phyloP scores from a whole-genome alignment of 192 early-diverging fungal species.

The Backusella luteola region DNA sequence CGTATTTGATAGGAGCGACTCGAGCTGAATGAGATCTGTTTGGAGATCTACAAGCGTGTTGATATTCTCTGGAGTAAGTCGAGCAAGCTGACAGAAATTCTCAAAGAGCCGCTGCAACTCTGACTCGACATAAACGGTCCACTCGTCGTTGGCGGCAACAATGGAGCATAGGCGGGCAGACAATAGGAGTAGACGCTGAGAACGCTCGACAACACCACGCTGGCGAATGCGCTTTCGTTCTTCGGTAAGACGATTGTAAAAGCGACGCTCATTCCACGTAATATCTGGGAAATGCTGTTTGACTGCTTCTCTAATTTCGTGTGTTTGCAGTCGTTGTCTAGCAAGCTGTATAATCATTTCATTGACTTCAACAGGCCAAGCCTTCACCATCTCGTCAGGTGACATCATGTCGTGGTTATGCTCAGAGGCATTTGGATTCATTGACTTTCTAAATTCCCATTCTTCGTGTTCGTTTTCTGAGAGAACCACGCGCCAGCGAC shows the following conservation, averaged over 20 bases:
- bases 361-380: constrained; percentile 52
- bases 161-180: constrained; percentile 50
- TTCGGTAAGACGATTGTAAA: constrained; percentile 58
- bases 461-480: constrained; percentile 49
- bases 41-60: constrained; percentile 17
- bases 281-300: constrained; percentile 54
- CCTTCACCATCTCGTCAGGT: constrained; percentile 52
- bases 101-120: constrained; percentile 26
- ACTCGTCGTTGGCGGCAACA: constrained; percentile 33
- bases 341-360: constrained; percentile 52
- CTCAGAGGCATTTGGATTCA: constrained; percentile 48
- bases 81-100: constrained; percentile 21
- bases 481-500: constrained; percentile 57
- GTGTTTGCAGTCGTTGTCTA: constrained; percentile 45
- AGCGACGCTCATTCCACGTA: constrained; percentile 58
- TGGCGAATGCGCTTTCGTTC: constrained; percentile 53
- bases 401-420: constrained; percentile 57
- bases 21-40: constrained; percentile 15
- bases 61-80: constrained; percentile 19
- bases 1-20: constrained; percentile 2
- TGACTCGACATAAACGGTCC: constrained; percentile 23
- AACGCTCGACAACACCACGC: constrained; percentile 47
- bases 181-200: constrained; percentile 41
- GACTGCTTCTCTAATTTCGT: constrained; percentile 40
- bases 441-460: constrained; percentile 59